Percentiles rank a stretch among this genome's conserved stretches.
These are phyloP conservation scores for Xylaria curta DNA, from an alignment of 495 filamentous ascomycete genomes.

Conservation along the genomic window DNA sequence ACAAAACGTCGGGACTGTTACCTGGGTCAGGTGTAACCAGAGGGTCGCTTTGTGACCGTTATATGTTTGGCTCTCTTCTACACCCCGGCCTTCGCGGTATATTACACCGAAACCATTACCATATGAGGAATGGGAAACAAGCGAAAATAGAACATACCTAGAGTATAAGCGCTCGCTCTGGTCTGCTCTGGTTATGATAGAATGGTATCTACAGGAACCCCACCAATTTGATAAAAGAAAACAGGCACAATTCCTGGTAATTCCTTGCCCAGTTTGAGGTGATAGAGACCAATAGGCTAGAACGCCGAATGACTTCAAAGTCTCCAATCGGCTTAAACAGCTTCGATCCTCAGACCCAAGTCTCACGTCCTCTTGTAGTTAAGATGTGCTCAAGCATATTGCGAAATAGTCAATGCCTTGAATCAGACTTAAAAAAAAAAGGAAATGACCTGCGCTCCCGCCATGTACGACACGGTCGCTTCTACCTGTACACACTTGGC, in stretches of 20 bases:
- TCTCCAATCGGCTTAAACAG: neutral
- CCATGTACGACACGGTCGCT: constrained; percentile 32
- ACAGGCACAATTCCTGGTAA: neutral
- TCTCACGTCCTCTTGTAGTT: neutral
- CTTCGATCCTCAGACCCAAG: neutral
- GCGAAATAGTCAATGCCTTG: constrained; percentile 12
- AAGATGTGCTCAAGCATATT: neutral
- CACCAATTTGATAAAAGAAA: neutral
- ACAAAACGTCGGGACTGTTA: neutral
- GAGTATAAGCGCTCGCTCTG: neutral
- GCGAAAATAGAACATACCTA: neutral
- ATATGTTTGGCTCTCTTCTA: neutral
- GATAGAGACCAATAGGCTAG: neutral
- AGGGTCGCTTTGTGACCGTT: neutral
- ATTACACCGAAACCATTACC: constrained; percentile 13
- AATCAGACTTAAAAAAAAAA: neutral
- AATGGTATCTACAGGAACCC: neutral
- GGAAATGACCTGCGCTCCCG: constrained; percentile 33
- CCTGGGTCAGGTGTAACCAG: neutral
- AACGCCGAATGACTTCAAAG: neutral
- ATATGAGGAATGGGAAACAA: neutral
- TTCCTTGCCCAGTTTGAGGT: neutral
- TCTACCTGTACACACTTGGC: constrained; percentile 38
- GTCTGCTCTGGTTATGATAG: neutral
- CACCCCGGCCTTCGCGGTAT: constrained; percentile 1